Evolutionary conservation across 371 early-diverging fungal genomes (phyloP), one percentile per base, ranked within the genome.

Genomic region (Capniomyces stellatus): DNA sequence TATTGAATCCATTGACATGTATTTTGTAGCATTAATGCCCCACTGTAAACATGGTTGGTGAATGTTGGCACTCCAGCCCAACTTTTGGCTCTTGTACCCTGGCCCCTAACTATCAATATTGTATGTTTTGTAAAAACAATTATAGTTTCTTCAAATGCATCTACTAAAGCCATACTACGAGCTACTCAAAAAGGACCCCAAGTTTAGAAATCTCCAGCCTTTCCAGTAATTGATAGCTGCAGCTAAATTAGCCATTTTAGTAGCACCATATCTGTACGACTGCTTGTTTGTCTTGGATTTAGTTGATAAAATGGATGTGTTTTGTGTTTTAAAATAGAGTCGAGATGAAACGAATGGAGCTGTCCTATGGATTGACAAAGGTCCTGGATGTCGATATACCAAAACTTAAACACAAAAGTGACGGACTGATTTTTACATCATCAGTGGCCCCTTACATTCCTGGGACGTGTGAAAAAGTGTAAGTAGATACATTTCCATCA

Each of bases 391-490:
- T 83, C n/a, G 73, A 81, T 18, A 83, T 88, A 30, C 82, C 84
- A 1, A 66, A 63, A 6, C 70, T 96, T 28, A 76, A 77, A 59
- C 98, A 98, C 71, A 82, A 87, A 48, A 91, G 76, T 31, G 99
- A 99, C 64, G 99, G 99, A 0, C 66, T 98, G 2, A 94, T 99
- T 42, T 99, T 97, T 63, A 98, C 98, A 0, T 81, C 95, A 1
- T 76, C 77, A 2, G 64, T 70, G n/a, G 83, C 88, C 1, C 79
- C 86, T 23, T 98, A 98, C 65, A 59, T 59, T 0, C 62, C 78
- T 8, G 96, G 95, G 30, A 92, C 94, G 1, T 87, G 89, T 52
- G 58, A 74, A 8, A 85, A 82, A 57, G 92, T 94, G 83, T 51
- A 51, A 22, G 24, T 39, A 10, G 12, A 21, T 48, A 21, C 30